Evolutionary conservation across 371 early-diverging fungal species (phyloP).

Genomic region (Actinomucor elegans): DNA sequence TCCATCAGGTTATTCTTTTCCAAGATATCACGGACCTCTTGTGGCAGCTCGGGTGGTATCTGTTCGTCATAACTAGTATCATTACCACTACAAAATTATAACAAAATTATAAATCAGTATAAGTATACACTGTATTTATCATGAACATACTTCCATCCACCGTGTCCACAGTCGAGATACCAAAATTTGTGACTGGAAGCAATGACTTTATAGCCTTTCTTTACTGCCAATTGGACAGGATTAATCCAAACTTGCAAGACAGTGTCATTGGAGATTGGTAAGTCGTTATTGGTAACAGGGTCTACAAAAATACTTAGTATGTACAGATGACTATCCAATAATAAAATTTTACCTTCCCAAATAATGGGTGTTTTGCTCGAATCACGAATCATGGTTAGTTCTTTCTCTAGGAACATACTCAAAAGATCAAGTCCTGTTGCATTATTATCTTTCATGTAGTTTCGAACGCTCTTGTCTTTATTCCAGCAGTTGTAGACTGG

Average conservation of each 20-base stretch:
- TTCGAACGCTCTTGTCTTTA: conserved; percentile 33
- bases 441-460: conserved; percentile 41
- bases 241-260: conserved; percentile 67
- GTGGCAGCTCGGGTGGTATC: conserved; percentile 25
- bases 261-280: conserved; percentile 50
- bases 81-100: conserved; percentile 22
- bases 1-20: conserved; percentile 20
- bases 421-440: conserved; percentile 39
- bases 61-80: conserved; percentile 47
- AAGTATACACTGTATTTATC: too few relatives aligned
- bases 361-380: conserved; percentile 49
- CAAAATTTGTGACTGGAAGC: conserved; percentile 61
- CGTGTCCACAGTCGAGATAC: conserved; percentile 74
- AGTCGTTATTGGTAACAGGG: conserved; percentile 36
- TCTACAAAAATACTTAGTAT: conserved; percentile 13
- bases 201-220: conserved; percentile 58
- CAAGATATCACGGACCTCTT: conserved; percentile 17
- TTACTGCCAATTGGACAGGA: conserved; percentile 45
- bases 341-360: conserved; percentile 51
- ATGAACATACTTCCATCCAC: conserved; percentile 57
- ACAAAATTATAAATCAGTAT: too few relatives aligned
- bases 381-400: conserved; percentile 26
- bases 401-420: conserved; percentile 31
- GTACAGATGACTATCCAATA: not conserved
- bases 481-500: conserved; percentile 71